These are phyloP conservation scores for Mucor lusitanicus DNA, from an alignment of 371 early-diverging fungal genomes.

Conservation along the genomic window DNA sequence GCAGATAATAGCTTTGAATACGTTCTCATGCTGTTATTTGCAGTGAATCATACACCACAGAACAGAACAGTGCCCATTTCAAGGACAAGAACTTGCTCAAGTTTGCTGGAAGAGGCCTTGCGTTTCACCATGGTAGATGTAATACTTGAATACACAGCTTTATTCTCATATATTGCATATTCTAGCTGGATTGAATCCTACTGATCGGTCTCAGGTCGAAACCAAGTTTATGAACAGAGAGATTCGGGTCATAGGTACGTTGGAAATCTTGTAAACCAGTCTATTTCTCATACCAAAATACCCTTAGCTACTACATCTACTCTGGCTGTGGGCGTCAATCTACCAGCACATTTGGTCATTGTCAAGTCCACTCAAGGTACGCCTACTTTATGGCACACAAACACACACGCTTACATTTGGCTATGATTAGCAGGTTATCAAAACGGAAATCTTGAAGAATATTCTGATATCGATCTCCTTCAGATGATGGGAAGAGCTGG, in stretches of 20 bases:
- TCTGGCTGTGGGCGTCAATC: conserved; percentile 90
- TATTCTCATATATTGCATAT: no score
- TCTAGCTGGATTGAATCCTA: conserved; percentile 66
- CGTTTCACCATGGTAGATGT: conserved; percentile 81
- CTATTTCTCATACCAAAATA: not conserved
- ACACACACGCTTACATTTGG: not conserved
- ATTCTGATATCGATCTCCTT: conserved; percentile 71
- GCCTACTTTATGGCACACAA: not conserved
- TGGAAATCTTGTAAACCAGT: not conserved
- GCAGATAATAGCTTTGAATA: not conserved
- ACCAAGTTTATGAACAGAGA: conserved; percentile 55
- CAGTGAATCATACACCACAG: not conserved
- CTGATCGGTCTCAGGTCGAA: conserved; percentile 73
- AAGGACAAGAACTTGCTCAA: conserved; percentile 42
- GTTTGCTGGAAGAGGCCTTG: conserved; percentile 58
- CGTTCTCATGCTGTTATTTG: not conserved
- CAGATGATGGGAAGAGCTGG: conserved; percentile 97
- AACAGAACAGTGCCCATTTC: not conserved
- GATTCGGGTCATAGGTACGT: conserved; percentile 69
- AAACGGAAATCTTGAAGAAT: conserved; percentile 58
- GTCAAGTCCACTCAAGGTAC: conserved; percentile 70
- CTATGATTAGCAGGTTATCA: conserved; percentile 52
- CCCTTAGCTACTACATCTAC: conserved; percentile 82
- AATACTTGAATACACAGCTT: no score
- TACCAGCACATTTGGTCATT: conserved; percentile 90